Evolutionary conservation across 805 yeast species (phyloP).

Genomic region (Yamadazyma nakazawae): DNA sequence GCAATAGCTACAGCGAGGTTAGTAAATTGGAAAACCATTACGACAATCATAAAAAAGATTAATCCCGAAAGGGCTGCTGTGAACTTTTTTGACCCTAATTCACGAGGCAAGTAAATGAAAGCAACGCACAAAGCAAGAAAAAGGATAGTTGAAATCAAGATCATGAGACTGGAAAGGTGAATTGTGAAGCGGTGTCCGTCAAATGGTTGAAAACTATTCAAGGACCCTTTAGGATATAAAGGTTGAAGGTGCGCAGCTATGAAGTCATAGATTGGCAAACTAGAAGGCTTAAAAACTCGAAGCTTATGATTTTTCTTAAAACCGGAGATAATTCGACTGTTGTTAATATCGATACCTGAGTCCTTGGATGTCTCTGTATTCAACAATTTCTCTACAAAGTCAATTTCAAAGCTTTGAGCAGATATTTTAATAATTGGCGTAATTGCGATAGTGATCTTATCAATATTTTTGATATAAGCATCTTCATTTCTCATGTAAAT

Average conservation of each 20-base stretch:
- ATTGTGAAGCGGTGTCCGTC: constrained; percentile 3
- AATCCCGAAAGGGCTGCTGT: not conserved
- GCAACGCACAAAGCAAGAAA: not conserved
- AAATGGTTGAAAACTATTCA: not conserved
- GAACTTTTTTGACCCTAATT: not conserved
- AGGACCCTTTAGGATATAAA: not conserved
- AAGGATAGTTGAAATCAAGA: not conserved
- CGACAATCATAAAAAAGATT: not conserved
- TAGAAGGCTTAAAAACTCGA: not conserved
- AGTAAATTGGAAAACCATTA: constrained; percentile 1
- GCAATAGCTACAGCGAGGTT: not conserved
- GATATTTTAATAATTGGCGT: constrained; percentile 15
- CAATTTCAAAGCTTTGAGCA: not conserved
- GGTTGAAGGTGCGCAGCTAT: not conserved
- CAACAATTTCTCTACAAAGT: not conserved
- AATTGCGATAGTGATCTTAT: constrained; percentile 18
- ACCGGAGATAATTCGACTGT: not conserved
- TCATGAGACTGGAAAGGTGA: constrained; percentile 8
- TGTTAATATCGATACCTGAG: not conserved
- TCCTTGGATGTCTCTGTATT: not conserved
- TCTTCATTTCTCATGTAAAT: constrained; percentile 21
- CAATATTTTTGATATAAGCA: constrained; percentile 13
- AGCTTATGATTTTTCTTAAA: not conserved
- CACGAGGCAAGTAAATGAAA: not conserved
- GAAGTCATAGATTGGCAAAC: not conserved